Evolutionary conservation across 176 grass and related monocot species (phyloP).

Genomic region (Eleusine coracana): DNA sequence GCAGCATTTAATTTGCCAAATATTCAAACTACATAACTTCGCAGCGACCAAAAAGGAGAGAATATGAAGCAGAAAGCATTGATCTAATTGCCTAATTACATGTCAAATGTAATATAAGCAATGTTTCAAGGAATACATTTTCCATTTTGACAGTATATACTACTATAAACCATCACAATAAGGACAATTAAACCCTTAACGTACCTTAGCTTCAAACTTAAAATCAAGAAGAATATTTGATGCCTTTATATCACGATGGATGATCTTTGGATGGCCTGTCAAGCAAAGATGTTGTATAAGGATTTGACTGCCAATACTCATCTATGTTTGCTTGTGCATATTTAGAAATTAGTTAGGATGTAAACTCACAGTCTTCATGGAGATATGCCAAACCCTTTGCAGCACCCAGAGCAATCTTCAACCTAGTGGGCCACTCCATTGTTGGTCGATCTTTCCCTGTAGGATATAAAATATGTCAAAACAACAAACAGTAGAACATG

Average conservation of each 20-base stretch:
- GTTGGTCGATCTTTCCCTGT: slow-evolving; percentile 56
- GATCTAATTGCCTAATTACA: slow-evolving; percentile 30
- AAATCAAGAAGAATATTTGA: slow-evolving; percentile 87
- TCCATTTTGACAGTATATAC: neutral
- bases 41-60: neutral
- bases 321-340: neutral
- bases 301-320: neutral
- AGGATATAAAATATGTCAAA: slow-evolving; percentile 25
- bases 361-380: slow-evolving; percentile 87
- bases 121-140: slow-evolving; percentile 2
- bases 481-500: neutral
- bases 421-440: slow-evolving; percentile 77
- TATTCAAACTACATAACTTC: slow-evolving; percentile 7
- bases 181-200: slow-evolving; percentile 25
- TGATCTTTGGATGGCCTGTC: slow-evolving; percentile 79
- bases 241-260: slow-evolving; percentile 80
- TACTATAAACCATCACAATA: neutral
- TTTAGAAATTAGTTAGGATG: slow-evolving; percentile 18
- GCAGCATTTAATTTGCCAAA: neutral
- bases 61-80: slow-evolving; percentile 3
- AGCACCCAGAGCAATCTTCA: slow-evolving; percentile 81
- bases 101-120: slow-evolving; percentile 14
- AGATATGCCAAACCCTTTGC: slow-evolving; percentile 86
- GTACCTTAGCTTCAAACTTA: slow-evolving; percentile 77
- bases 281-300: slow-evolving; percentile 29